Conservation (phyloP, 352 stramenopile species). For the Phytopythium ostracodes region DNA sequence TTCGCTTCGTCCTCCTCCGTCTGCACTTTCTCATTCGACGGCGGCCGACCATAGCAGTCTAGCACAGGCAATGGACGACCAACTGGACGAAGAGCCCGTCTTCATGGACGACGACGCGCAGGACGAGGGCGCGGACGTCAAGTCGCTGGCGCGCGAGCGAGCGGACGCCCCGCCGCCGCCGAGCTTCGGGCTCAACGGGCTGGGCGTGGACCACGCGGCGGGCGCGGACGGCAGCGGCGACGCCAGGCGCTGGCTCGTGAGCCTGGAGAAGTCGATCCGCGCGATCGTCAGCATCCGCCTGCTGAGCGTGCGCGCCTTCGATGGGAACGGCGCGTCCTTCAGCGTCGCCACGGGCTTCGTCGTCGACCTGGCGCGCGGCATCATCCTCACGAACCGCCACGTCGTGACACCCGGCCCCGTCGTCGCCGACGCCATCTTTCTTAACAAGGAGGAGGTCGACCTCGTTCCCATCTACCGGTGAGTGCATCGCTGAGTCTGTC, state of each 20-base stretch:
- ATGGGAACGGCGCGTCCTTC: slow-evolving; percentile 83
- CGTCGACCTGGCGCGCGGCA: slow-evolving; percentile 80
- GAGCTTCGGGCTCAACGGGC: slow-evolving; percentile 26
- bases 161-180: slow-evolving; percentile 12
- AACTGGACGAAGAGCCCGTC: not conserved
- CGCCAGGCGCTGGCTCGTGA: slow-evolving; percentile 68
- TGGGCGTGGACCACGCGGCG: slow-evolving; percentile 26
- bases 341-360: slow-evolving; percentile 90
- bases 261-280: slow-evolving; percentile 64
- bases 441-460: slow-evolving; percentile 93
- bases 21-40: too few relatives aligned
- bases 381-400: slow-evolving; percentile 93
- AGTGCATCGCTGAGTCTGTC: not conserved
- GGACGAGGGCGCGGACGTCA: not conserved
- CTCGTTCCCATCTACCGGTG: slow-evolving; percentile 86
- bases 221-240: slow-evolving; percentile 25
- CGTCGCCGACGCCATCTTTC: slow-evolving; percentile 89
- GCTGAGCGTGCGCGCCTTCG: slow-evolving; percentile 83
- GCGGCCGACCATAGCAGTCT: too few relatives aligned
- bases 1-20: too few relatives aligned
- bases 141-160: not conserved
- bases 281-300: slow-evolving; percentile 87
- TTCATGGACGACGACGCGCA: slow-evolving; percentile 14
- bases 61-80: not conserved
- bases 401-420: slow-evolving; percentile 88